These are phyloP conservation scores for Neoarthrinium moseri DNA, from an alignment of 2,329 filamentous ascomycete species.

Conservation along the genomic window DNA sequence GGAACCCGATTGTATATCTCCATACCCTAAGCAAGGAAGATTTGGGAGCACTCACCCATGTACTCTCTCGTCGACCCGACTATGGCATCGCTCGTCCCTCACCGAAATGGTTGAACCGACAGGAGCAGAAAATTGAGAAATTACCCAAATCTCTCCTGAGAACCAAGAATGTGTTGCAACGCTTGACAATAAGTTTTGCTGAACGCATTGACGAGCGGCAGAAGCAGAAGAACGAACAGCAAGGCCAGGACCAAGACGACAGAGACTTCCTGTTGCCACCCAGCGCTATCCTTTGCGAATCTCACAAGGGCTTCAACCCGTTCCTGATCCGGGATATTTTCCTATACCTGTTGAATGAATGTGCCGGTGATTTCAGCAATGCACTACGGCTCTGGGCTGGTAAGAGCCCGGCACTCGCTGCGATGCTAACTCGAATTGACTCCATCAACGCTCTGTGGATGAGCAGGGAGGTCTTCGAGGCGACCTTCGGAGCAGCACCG, in stretches of 20 bases:
- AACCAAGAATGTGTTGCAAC: slow-evolving; percentile 27
- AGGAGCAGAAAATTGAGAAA: slow-evolving; percentile 27
- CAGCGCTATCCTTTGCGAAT: slow-evolving; percentile 36
- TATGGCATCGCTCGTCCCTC: slow-evolving; percentile 30
- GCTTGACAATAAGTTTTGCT: slow-evolving; percentile 30
- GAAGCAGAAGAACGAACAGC: too few species aligned
- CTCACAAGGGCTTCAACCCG: slow-evolving; percentile 39
- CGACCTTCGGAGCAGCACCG: slow-evolving; percentile 29
- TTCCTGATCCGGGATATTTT: slow-evolving; percentile 44
- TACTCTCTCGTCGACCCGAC: slow-evolving; percentile 36
- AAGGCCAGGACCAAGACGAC: too few species aligned
- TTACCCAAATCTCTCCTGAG: slow-evolving; percentile 24
- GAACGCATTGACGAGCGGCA: slow-evolving; percentile 21
- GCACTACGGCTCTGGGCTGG: slow-evolving; percentile 23
- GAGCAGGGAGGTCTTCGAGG: slow-evolving; percentile 29
- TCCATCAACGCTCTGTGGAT: slow-evolving; percentile 39
- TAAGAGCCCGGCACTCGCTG: slow-evolving; percentile 17
- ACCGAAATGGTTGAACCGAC: slow-evolving; percentile 33
- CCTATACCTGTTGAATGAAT: slow-evolving; percentile 39
- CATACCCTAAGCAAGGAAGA: slow-evolving; percentile 22
- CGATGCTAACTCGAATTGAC: slow-evolving; percentile 31
- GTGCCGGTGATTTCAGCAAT: slow-evolving; percentile 28
- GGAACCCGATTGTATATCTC: slow-evolving; percentile 20
- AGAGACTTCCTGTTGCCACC: slow-evolving; percentile 18
- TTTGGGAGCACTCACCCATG: slow-evolving; percentile 30